A percentile compares a stretch with the other conserved stretches of the same genome.
Conservation (phyloP, 2,329 filamentous ascomycete genomes). For the Beauveria pseudobassiana region DNA sequence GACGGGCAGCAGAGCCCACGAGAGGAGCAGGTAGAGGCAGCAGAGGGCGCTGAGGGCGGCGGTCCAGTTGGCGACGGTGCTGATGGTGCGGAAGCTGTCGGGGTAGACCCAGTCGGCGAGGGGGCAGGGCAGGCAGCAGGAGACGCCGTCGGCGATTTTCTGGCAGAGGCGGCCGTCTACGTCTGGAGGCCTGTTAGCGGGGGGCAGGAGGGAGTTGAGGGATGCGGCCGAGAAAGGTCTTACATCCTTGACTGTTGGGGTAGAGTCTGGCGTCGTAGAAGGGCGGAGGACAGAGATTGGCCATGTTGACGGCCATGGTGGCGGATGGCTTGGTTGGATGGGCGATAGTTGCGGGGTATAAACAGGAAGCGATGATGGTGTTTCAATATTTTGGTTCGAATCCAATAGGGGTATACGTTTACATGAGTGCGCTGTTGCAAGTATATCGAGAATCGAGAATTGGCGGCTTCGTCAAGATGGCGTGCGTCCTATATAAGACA, state of each 20-base stretch:
- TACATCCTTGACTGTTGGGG: conserved; percentile 58
- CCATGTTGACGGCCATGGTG: neutral
- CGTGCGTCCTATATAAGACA: neutral
- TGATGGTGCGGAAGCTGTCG: conserved; percentile 51
- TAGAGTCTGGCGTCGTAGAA: conserved; percentile 61
- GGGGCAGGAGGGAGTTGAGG: neutral
- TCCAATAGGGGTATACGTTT: neutral
- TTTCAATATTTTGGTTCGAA: neutral
- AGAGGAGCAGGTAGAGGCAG: conserved; percentile 68
- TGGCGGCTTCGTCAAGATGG: neutral
- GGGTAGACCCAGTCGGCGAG: conserved; percentile 68
- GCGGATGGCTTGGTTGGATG: neutral
- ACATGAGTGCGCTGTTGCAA: neutral
- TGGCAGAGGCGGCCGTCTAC: conserved; percentile 48
- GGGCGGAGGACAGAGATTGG: conserved; percentile 53
- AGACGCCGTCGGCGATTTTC: conserved; percentile 39
- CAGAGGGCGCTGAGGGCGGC: conserved; percentile 67
- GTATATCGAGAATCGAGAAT: neutral
- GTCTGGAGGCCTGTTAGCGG: conserved; percentile 33
- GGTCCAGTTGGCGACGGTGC: conserved; percentile 69
- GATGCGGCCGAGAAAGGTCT: conserved; percentile 22
- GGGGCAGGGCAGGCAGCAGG: conserved; percentile 88
- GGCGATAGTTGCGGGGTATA: neutral
- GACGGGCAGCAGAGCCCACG: conserved; percentile 72
- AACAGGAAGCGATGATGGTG: neutral